Conservation (phyloP, 2,329 filamentous ascomycete species). For the Metarhizium humberi region DNA sequence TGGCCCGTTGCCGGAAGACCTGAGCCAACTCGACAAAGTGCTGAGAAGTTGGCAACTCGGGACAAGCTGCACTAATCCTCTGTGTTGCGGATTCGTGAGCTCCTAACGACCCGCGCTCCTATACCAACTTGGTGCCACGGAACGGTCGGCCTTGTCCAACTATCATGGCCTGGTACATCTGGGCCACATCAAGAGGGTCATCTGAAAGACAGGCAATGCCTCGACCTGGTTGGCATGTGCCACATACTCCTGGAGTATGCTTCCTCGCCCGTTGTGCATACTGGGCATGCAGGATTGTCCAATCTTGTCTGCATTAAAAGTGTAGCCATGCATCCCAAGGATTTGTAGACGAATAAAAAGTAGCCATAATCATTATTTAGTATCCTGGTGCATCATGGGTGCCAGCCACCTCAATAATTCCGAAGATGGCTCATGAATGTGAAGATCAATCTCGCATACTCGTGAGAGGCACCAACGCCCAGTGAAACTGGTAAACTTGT, state of each 20-base stretch:
- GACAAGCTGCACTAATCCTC: background rate
- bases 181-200: background rate
- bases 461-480: background rate
- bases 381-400: background rate
- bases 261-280: background rate
- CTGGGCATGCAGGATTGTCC: background rate
- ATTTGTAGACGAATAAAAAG: background rate
- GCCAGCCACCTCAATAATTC: background rate
- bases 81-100: too few species aligned
- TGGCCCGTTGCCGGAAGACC: background rate
- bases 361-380: background rate
- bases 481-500: background rate
- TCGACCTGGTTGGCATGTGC: background rate
- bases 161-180: background rate
- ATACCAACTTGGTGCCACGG: too few species aligned
- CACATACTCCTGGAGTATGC: background rate
- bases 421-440: background rate
- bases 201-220: background rate
- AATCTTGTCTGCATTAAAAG: background rate
- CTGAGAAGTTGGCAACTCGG: background rate
- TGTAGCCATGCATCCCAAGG: background rate
- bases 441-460: background rate
- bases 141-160: too few species aligned
- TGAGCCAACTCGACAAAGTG: too few species aligned
- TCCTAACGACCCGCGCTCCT: too few species aligned